Base-by-base conservation (phyloP, 2,329 filamentous ascomycete genomes). In the Rutstroemia sydowiana region DNA sequence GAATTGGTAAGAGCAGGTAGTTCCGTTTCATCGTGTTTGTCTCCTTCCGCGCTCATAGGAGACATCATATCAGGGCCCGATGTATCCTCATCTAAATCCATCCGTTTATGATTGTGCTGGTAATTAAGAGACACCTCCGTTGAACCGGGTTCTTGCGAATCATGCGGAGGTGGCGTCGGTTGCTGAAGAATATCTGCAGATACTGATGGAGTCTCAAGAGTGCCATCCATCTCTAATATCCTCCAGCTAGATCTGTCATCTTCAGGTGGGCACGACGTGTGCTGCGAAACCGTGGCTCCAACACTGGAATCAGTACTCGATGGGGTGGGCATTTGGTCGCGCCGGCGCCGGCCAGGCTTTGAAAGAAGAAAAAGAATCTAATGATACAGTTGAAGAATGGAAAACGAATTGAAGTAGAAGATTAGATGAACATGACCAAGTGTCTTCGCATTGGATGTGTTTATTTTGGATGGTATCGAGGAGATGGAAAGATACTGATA, bases 261-360 rank as follows among this genome's bases (percentile, higher is more conserved):
- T 45, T 71, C 69, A 46, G 70, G 69, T 43, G 73, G 73, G 63
- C 73, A 75, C 59, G 69, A 70, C 54, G 65, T 60, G 55, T 70
- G 66, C 44, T 56, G 52, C 48, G 62, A 58, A 50, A 60, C 53
- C n/a, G 44, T 45, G 32, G 52, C 54, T 55, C 55, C 57, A 54
- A 55, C 46, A 50, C 56, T 61, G 40, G 48, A 60, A 39, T 61
- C 55, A 53, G 57, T 52, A 56, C 53, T 62, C 26, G 40, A 64
- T 44, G 63, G 64, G 40, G 66, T 68, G 55, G 65, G 66, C 66
- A 68, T 68, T 59, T 43, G 59, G 54, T 63, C 58, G 62, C 61
- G 61, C 61, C 55, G 47, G 63, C 59, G 60, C 61, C 58, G 56
- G 59, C 57, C 58, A 61, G 61, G 59, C 61, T 60, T 28, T 48